Evolutionary conservation across 1,284 basidiomycete species (phyloP), one percentile per base, ranked within the genome.

Genomic region (Ustilago vetiveriae): DNA sequence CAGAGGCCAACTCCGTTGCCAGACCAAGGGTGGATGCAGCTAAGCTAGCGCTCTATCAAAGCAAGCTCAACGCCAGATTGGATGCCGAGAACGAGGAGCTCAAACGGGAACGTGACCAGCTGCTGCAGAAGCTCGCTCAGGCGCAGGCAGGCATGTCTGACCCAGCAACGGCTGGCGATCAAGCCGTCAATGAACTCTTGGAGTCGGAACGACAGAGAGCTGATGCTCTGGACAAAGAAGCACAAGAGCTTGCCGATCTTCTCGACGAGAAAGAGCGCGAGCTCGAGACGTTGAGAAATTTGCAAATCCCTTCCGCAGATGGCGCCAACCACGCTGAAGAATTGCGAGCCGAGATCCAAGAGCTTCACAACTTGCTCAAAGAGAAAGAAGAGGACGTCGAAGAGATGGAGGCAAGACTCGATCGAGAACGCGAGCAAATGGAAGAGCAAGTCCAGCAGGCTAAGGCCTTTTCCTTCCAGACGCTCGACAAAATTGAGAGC

Each of bases 81-180:
- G 68, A 71, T 30, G 63, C 68, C 14, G 68, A 71, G 51, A 71
- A 71, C n/a, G 63, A 62, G 10, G 58, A 66, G 48, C 63, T 71
- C 39, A 71, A 66, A 39, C 52, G 47, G 5, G 68, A 71, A 40
- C 55, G 68, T 4, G 68, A 71, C 32, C 46, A 51, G 29, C 40
- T 71, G 23, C 47, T 58, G 3, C 32, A 45, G 16, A 58, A 57
- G 48, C 41, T 71, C 23, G 54, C 54, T 13, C 47, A 52, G 27
- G 45, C 60, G 33, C 52, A 57, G 22, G 33, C 48, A 21, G 53
- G 36, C 13, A 36, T 38, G 13, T 32, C 54, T 7, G 24, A 19
- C 27, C 35, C 21, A 17, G 26, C 43, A 6, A 22, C 40, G 10
- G 24, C 36, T 11, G 26, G 43, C 6, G 43, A 45, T 5, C 41